phyloP scores from a whole-genome alignment of 192 early-diverging fungal genomes.

The Coemansia reversa region DNA sequence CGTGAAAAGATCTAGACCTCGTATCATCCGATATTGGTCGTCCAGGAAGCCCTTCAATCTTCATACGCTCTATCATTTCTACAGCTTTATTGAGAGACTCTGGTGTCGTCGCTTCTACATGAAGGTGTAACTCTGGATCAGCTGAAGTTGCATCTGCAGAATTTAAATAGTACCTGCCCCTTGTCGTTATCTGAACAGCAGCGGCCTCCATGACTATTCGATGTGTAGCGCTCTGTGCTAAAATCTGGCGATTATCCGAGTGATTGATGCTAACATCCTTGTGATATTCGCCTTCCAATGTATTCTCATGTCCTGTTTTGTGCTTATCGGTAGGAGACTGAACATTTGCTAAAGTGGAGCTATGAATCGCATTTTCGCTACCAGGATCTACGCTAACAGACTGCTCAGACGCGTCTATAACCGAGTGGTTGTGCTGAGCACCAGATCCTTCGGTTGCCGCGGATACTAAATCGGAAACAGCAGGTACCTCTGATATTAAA shows the following conservation, averaged over 20 bases:
- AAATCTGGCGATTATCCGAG: slow-evolving; percentile 71
- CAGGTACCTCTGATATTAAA: too few relatives aligned
- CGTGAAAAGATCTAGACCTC: slow-evolving; percentile 6
- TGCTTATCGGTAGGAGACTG: slow-evolving; percentile 12
- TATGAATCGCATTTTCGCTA: neutral
- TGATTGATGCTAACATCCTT: slow-evolving; percentile 80
- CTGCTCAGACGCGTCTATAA: too few relatives aligned
- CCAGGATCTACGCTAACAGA: neutral
- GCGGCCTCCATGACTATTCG: slow-evolving; percentile 73
- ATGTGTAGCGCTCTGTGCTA: slow-evolving; percentile 79
- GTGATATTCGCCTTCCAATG: slow-evolving; percentile 31
- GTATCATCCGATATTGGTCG: neutral
- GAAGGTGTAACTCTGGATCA: slow-evolving; percentile 78
- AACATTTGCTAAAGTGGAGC: neutral
- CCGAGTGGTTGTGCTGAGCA: too few relatives aligned
- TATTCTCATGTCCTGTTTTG: neutral
- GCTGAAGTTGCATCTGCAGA: slow-evolving; percentile 67
- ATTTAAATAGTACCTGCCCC: slow-evolving; percentile 81
- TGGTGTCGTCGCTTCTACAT: slow-evolving; percentile 67
- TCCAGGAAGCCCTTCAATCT: slow-evolving; percentile 13
- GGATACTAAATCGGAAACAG: too few relatives aligned
- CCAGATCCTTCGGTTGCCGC: too few relatives aligned
- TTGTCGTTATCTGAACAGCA: slow-evolving; percentile 70
- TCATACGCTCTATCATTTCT: slow-evolving; percentile 68
- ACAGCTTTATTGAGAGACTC: slow-evolving; percentile 72